A percentile compares a stretch with the other conserved stretches of the same genome.
Conservation (phyloP, 2,329 filamentous ascomycete species). For the Fusarium domesticum region DNA sequence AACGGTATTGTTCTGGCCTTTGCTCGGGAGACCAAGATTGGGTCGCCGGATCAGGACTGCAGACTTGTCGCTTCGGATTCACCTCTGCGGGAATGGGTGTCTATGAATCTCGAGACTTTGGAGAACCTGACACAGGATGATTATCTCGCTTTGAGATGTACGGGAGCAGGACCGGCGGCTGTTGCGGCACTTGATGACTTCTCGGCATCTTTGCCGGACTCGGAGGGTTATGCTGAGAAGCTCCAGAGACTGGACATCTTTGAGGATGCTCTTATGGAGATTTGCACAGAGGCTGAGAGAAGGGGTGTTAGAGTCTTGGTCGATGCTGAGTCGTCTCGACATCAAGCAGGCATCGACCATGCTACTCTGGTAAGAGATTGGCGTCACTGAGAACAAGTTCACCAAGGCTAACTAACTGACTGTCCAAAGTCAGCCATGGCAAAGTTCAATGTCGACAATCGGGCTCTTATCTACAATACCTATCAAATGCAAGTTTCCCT, state of each 20-base stretch:
- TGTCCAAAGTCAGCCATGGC: constrained; percentile 5
- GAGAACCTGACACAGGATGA: constrained; percentile 1
- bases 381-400: no score
- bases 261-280: constrained; percentile 3
- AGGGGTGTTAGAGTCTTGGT: constrained; percentile 7
- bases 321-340: constrained; percentile 8
- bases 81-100: constrained; percentile 3
- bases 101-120: constrained; percentile 6
- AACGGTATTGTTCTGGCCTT: constrained; percentile 8
- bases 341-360: constrained; percentile 6
- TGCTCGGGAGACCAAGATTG: constrained; percentile 6
- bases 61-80: neutral
- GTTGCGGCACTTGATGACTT: constrained; percentile 7
- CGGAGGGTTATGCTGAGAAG: constrained; percentile 1
- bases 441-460: constrained; percentile 1
- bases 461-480: constrained; percentile 9
- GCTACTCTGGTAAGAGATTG: constrained; percentile 10
- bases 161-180: constrained; percentile 7
- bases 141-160: constrained; percentile 5
- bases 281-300: neutral
- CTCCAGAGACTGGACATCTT: constrained; percentile 1
- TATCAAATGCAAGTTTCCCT: constrained; percentile 4
- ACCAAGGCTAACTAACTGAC: neutral
- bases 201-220: constrained; percentile 1
- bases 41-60: neutral